Evolutionary conservation across 2,329 filamentous ascomycete species (phyloP), one percentile per base, ranked within the genome.

Genomic region (Pseudogymnoascus sp.): DNA sequence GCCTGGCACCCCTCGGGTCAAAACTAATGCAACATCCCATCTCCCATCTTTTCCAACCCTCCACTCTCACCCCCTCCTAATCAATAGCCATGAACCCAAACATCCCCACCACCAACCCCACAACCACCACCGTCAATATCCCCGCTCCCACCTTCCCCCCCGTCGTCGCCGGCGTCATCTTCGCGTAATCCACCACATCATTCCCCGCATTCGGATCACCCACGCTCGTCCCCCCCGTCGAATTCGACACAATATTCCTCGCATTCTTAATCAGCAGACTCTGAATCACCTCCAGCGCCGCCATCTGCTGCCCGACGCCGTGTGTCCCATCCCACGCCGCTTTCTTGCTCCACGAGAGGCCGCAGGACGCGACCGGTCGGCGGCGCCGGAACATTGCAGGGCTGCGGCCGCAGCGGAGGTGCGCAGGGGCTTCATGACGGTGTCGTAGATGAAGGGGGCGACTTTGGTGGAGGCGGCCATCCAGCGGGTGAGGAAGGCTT

Each of bases 241-340:
- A 68, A 63, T 80, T 78, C 71, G 40, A 66, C 16, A 63, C 65
- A 61, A 65, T 68, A 1, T 75, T 74, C 4, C 69, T 65, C 0
- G 77, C 73, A 7, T 61, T 60, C 21, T 67, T 65, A 8, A 72
- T 67, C 28, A 80, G 70, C 59, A 78, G 72, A 37, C 76, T 77
- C 62, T 77, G 72, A 60, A 85, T 81, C 7, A 88, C 78, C 67
- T 89, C 86, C 71, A 90, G 75, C 4, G 83, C 86, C 1, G 84
- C 80, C 87, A 90, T 90, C 73, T 90, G 87, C 72, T 89, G 86
- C 3, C 88, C 88, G 1, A 89, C 82, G 3, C 87, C 87, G 1
- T 79, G 80, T 7, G 78, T 79, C 21, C 83, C 83, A 70, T 89
- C 86, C 73, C 81, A 88, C n/a, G 75, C 75, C 5, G 71, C 75